Evolutionary conservation across 2,329 filamentous ascomycete species (phyloP), one percentile per base, ranked within the genome.

Genomic region (Colletotrichum musicola): DNA sequence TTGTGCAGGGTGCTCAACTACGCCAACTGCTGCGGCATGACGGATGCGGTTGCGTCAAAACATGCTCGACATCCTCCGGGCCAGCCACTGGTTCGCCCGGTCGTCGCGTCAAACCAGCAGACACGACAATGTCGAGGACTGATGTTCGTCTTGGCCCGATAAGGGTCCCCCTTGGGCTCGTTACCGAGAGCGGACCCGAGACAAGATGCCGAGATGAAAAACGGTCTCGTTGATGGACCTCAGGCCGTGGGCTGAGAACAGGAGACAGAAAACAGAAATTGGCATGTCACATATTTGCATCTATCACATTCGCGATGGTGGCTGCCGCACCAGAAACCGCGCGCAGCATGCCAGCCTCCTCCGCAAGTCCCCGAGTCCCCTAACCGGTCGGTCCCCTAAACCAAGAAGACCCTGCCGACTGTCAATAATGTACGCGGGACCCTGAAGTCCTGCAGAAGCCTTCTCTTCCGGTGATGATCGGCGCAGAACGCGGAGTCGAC

Each of bases 151-250:
- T 65, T 51, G 55, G 35, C 62, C 13, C 20, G 42, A 60, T 44
- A 40, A 65, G 50, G 58, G 50, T 51, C 55, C 55, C 55, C 55
- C 49, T 68, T 59, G 55, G 10, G n/a, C 42, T 27, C 12, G 22
- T 27, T 49, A 6, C 18, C 53, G 50, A 65, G 22, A 55, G 55
- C 65, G 55, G 65, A 50, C 50, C 65, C 47, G 50, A 60, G 62
- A 20, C 18, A 25, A 25, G 22, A 55, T 40, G 30, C 30, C 49
- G 42, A 55, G 47, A 44, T 58, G 22, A 50, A 44, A 10, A 49
- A 40, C 13, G 40, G 16, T 6, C n/a, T 27, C 49, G 44, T 30
- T 49, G 35, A 16, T 25, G 16, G 18, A 50, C 35, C 22, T 65
- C 42, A 27, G 16, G 30, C 25, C 13, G 13, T 60, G 25, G 60